Percentiles rank a stretch among this genome's conserved stretches.
Evolutionary conservation across 176 grass and related monocot species (phyloP).

Genomic region (Cymbopogon citratus): DNA sequence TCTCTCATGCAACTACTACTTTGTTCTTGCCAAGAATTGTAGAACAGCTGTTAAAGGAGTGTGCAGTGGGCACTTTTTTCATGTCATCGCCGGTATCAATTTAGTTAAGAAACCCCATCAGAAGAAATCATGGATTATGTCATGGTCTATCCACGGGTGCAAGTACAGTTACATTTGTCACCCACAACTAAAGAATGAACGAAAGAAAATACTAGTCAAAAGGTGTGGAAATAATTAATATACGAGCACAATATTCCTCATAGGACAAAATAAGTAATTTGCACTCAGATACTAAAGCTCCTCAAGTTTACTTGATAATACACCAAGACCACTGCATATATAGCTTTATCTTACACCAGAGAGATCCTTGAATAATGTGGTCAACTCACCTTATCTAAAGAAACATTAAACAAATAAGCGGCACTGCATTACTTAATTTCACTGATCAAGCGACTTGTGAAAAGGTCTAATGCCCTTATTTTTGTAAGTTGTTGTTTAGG

Average conservation of each 20-base stretch:
- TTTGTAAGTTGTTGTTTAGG: conserved; percentile 83
- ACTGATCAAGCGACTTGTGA: conserved; percentile 39
- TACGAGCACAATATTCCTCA: conserved; percentile 15
- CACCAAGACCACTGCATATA: conserved; percentile 49
- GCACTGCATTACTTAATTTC: conserved; percentile 8
- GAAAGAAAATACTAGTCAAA: conserved; percentile 32
- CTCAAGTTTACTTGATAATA: conserved; percentile 28
- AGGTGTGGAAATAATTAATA: background rate
- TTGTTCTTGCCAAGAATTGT: background rate
- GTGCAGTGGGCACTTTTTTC: background rate
- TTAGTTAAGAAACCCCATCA: conserved; percentile 19
- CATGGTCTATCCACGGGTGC: conserved; percentile 21
- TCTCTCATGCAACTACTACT: background rate
- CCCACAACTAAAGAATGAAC: background rate
- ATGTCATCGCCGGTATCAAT: background rate
- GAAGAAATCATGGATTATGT: conserved; percentile 43
- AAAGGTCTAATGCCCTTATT: conserved; percentile 43
- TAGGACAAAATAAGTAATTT: conserved; percentile 4
- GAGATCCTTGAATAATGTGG: conserved; percentile 37
- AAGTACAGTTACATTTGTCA: conserved; percentile 28
- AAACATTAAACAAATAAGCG: conserved; percentile 29
- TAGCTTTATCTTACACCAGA: conserved; percentile 22
- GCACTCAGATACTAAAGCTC: conserved; percentile 21
- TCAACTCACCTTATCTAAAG: conserved; percentile 53
- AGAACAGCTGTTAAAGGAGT: background rate